These are phyloP conservation scores for Macrotyloma uniflorum DNA, from an alignment of 306 rosid genomes.

Conservation along the genomic window DNA sequence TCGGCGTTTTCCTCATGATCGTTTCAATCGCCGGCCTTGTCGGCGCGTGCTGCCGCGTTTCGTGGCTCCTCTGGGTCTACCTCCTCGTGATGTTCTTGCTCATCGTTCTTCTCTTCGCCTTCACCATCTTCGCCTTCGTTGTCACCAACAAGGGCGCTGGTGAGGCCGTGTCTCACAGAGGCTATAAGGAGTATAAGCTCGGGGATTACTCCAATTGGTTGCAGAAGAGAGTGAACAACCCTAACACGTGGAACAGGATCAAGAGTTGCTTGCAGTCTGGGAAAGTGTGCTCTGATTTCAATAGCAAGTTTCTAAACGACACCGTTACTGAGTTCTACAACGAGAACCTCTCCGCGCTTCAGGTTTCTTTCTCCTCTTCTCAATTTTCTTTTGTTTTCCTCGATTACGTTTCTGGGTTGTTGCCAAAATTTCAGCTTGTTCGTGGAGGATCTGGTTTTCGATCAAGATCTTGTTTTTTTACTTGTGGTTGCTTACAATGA, in stretches of 20 bases:
- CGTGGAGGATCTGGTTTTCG: neutral
- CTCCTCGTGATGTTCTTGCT: conserved; percentile 81
- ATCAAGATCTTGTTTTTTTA: neutral
- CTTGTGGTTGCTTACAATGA: neutral
- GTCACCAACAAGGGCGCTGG: conserved; percentile 80
- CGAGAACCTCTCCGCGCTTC: conserved; percentile 59
- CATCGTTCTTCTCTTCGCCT: conserved; percentile 57
- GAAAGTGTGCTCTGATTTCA: conserved; percentile 52
- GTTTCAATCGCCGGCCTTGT: conserved; percentile 74
- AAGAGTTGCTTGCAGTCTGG: conserved; percentile 64
- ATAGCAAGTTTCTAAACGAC: conserved; percentile 9
- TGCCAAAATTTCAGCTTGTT: conserved; percentile 1
- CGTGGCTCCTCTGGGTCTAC: conserved; percentile 81
- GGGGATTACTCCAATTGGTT: conserved; percentile 89
- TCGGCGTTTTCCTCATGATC: conserved; percentile 67
- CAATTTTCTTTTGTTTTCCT: neutral
- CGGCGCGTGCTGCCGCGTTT: conserved; percentile 72
- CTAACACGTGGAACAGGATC: conserved; percentile 64
- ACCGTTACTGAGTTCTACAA: conserved; percentile 25
- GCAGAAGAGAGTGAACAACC: conserved; percentile 63
- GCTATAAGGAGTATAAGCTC: conserved; percentile 76
- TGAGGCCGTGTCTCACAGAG: conserved; percentile 39
- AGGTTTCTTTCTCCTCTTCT: conserved; percentile 44
- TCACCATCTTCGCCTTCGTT: conserved; percentile 74
- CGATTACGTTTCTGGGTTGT: neutral